These are phyloP conservation scores for Saccharomycopsis hybrid DNA, from an alignment of 1,139 yeast genomes.

Conservation along the genomic window DNA sequence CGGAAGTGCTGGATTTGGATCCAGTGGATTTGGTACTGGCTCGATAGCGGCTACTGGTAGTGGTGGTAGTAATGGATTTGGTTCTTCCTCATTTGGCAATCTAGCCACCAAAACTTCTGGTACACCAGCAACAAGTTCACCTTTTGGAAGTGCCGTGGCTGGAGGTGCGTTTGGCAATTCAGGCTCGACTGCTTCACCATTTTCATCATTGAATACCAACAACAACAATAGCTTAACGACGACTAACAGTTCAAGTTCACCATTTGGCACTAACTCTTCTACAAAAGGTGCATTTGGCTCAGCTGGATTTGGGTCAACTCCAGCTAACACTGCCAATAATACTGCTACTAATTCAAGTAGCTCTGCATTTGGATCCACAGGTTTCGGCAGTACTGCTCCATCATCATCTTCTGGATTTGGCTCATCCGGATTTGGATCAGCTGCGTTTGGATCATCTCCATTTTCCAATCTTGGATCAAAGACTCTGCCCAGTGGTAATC, in stretches of 20 bases:
- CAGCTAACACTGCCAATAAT: too few species aligned
- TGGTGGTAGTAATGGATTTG: neutral
- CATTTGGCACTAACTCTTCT: neutral
- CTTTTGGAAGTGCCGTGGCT: neutral
- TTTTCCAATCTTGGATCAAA: neutral
- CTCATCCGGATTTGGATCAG: neutral
- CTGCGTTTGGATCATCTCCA: constrained; percentile 10
- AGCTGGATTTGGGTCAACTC: neutral
- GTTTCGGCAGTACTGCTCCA: neutral
- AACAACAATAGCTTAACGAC: neutral
- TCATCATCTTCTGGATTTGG: neutral
- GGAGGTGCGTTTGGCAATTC: too few species aligned
- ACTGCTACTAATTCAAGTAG: neutral
- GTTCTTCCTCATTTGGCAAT: neutral
- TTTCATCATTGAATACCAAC: too few species aligned
- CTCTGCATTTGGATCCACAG: constrained; percentile 1
- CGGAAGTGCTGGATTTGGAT: constrained; percentile 13
- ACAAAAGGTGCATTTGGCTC: neutral
- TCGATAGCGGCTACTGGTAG: neutral
- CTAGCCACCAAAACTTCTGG: neutral
- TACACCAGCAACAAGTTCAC: neutral
- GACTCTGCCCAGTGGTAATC: neutral
- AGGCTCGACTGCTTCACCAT: neutral
- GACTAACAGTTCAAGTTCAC: neutral
- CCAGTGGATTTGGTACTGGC: constrained; percentile 2